Conservation (phyloP, 2,329 filamentous ascomycete species). For the Fonsecaea pugnacius region DNA sequence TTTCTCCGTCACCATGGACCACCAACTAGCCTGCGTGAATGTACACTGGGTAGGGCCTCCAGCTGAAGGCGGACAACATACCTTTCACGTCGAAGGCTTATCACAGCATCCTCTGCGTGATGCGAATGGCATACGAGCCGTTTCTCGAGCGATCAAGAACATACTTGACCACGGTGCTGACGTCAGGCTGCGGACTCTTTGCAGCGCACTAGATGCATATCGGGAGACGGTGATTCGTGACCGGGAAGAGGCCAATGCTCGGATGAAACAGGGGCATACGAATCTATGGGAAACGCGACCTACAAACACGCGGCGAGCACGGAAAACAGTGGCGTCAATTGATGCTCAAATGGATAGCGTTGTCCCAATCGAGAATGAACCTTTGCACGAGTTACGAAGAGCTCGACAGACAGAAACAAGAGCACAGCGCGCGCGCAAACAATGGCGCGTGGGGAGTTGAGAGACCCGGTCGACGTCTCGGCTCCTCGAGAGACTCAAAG, state of each 20-base stretch:
- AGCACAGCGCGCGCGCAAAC: too few relatives aligned
- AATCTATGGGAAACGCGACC: neutral
- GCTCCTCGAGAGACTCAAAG: too few relatives aligned
- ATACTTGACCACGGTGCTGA: slow-evolving; percentile 28
- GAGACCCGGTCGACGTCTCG: too few relatives aligned
- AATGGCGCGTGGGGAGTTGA: too few relatives aligned
- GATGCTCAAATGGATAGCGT: too few relatives aligned
- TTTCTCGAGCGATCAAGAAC: slow-evolving; percentile 33
- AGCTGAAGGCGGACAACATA: slow-evolving; percentile 24
- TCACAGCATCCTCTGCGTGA: slow-evolving; percentile 23
- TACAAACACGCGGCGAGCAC: too few relatives aligned
- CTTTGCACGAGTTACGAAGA: too few relatives aligned
- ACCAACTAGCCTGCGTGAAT: slow-evolving; percentile 23
- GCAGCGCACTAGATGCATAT: slow-evolving; percentile 28
- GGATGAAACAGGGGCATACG: too few relatives aligned
- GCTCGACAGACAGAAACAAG: too few relatives aligned
- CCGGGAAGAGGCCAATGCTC: slow-evolving; percentile 21
- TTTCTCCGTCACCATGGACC: slow-evolving; percentile 32
- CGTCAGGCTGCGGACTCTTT: slow-evolving; percentile 21
- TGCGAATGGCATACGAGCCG: slow-evolving; percentile 21
- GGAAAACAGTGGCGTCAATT: too few relatives aligned
- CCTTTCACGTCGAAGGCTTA: slow-evolving; percentile 28
- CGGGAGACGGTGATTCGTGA: slow-evolving; percentile 22
- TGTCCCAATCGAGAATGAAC: too few relatives aligned
- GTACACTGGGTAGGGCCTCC: slow-evolving; percentile 30